Evolutionary conservation across 2,329 filamentous ascomycete genomes (phyloP).

Genomic region (Neopestalotiopsis sp.): DNA sequence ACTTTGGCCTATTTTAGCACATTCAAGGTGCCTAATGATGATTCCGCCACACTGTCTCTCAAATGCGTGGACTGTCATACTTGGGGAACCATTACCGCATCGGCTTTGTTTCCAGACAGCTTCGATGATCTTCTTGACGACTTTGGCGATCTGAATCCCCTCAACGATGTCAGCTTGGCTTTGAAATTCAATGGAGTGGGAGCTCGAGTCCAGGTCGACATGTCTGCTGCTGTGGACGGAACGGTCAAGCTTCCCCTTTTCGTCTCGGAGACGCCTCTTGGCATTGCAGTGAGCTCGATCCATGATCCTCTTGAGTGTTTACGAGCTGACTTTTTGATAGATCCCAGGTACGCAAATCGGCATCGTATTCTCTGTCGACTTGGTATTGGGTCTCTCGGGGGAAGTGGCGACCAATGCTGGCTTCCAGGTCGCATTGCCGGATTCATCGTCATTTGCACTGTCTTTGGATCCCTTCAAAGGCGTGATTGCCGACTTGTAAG

Average conservation of each 20-base stretch:
- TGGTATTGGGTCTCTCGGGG: slow-evolving; percentile 29
- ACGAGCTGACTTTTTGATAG: slow-evolving; percentile 17
- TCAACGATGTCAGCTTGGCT: slow-evolving; percentile 30
- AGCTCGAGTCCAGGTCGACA: slow-evolving; percentile 29
- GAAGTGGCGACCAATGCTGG: slow-evolving; percentile 29
- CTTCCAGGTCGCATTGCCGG: slow-evolving; percentile 32
- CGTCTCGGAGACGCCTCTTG: slow-evolving; percentile 29
- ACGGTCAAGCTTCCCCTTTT: slow-evolving; percentile 30
- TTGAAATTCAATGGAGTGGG: slow-evolving; percentile 34
- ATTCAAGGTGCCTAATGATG: slow-evolving; percentile 19
- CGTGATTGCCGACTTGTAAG: slow-evolving; percentile 34
- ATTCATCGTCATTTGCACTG: slow-evolving; percentile 32
- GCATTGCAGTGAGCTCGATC: slow-evolving; percentile 28
- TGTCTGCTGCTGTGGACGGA: slow-evolving; percentile 24
- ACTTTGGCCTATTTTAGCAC: slow-evolving; percentile 9
- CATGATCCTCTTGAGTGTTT: neutral
- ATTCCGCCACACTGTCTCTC: slow-evolving; percentile 25
- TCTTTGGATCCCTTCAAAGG: slow-evolving; percentile 26
- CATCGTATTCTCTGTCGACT: slow-evolving; percentile 31
- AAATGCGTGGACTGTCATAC: slow-evolving; percentile 32
- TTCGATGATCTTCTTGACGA: slow-evolving; percentile 28
- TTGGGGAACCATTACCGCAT: slow-evolving; percentile 28
- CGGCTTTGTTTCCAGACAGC: slow-evolving; percentile 32
- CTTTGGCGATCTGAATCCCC: slow-evolving; percentile 25
- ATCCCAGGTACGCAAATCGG: slow-evolving; percentile 32